These are phyloP conservation scores for Candida oleophila DNA, from an alignment of 805 yeast species.

Conservation along the genomic window DNA sequence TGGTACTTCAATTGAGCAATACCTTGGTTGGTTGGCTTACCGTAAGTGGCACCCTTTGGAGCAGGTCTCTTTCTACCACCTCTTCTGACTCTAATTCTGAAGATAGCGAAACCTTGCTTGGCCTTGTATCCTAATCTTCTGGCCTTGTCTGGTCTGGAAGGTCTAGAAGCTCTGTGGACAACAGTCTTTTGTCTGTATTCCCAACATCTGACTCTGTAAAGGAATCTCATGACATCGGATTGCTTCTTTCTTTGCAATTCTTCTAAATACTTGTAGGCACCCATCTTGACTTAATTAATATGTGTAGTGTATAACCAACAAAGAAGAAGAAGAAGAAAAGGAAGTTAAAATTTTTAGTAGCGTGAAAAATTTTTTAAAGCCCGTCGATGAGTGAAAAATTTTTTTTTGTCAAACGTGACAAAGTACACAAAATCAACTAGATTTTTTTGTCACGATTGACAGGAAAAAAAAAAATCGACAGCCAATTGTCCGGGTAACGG, in stretches of 20 bases:
- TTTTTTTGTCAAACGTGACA: no score
- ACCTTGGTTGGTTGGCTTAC: conserved; percentile 99
- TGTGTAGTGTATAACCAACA: conserved; percentile 5
- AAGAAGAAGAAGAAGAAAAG: not conserved
- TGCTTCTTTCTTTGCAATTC: conserved; percentile 99
- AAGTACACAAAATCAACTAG: not conserved
- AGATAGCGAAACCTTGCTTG: conserved; percentile 98
- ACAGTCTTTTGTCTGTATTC: conserved; percentile 99
- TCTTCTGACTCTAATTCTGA: conserved; percentile 99
- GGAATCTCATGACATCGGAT: conserved; percentile 98
- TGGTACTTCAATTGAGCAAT: conserved; percentile 99
- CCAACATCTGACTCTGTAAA: conserved; percentile 99
- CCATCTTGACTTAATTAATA: conserved; percentile 56
- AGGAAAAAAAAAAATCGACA: no score
- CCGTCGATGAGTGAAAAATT: not conserved
- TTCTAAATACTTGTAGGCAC: conserved; percentile 99
- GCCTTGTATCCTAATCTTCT: conserved; percentile 99
- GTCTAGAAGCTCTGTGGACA: conserved; percentile 98
- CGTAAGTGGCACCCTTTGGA: conserved; percentile 99
- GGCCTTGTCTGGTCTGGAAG: conserved; percentile 99
- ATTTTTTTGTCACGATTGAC: no score
- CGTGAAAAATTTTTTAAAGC: not conserved
- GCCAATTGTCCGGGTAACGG: no score
- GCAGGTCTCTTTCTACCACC: conserved; percentile 99
- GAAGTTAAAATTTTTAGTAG: conserved; percentile 2